Conservation (phyloP, 2,329 filamentous ascomycete species). For the Scedosporium minutisporum region DNA sequence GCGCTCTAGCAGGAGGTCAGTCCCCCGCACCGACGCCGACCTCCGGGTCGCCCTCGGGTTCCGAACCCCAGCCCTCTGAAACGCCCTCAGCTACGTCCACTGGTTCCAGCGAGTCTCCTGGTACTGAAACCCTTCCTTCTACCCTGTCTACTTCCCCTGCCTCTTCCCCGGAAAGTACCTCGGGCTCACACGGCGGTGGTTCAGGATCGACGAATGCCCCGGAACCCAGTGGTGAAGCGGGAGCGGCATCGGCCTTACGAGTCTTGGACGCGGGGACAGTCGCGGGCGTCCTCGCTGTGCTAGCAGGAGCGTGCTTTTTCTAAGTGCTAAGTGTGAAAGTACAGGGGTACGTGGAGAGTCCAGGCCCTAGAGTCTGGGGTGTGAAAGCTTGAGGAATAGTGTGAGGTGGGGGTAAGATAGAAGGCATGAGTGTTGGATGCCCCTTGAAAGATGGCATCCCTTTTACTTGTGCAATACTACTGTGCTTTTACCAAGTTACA, state of each 20-base stretch:
- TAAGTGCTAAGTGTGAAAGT: not conserved
- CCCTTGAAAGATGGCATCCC: not conserved
- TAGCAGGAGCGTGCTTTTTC: not conserved
- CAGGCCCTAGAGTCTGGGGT: not conserved
- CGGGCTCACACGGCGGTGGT: not conserved
- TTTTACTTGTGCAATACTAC: not conserved
- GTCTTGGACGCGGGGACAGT: not conserved
- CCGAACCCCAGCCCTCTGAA: not conserved
- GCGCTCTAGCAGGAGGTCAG: constrained; percentile 3
- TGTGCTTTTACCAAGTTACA: not conserved
- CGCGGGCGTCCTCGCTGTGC: not conserved
- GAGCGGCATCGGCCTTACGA: not conserved
- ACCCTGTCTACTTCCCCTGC: not conserved
- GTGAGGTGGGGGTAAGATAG: not conserved
- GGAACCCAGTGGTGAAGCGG: not conserved
- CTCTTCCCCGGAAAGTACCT: not conserved
- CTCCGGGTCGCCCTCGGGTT: not conserved
- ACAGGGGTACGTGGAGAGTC: not conserved
- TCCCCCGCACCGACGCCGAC: not conserved
- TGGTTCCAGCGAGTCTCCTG: not conserved
- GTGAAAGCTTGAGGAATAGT: not conserved
- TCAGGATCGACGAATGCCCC: not conserved
- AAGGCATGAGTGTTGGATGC: not conserved
- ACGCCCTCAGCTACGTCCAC: not conserved
- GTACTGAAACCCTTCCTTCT: not conserved